Conservation (phyloP, 805 yeast genomes). For the Hyphopichia homilentoma region DNA sequence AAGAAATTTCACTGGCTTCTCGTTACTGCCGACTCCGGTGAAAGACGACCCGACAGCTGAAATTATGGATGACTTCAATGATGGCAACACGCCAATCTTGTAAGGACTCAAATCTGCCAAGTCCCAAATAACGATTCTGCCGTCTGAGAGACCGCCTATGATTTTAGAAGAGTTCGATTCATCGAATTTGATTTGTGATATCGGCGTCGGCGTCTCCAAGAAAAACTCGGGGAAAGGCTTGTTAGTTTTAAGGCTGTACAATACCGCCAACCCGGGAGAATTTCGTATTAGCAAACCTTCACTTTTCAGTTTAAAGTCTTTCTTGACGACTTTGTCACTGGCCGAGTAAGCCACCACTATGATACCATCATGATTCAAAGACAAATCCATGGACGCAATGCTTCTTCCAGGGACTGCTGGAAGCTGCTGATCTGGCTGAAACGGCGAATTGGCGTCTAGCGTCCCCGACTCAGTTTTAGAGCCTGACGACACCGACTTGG, state of each 20-base stretch:
- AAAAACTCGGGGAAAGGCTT: slow-evolving; percentile 32
- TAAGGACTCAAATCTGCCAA: slow-evolving; percentile 11
- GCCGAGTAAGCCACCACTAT: slow-evolving; percentile 16
- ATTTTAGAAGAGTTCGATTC: slow-evolving; percentile 33
- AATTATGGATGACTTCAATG: slow-evolving; percentile 17
- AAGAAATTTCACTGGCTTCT: neutral
- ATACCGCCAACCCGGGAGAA: slow-evolving; percentile 22
- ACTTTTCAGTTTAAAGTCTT: neutral
- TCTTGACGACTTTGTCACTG: neutral
- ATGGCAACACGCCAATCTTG: slow-evolving; percentile 17
- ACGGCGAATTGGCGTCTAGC: slow-evolving; percentile 1
- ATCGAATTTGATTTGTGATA: slow-evolving; percentile 40
- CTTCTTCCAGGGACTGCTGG: slow-evolving; percentile 2
- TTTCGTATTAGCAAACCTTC: slow-evolving; percentile 1
- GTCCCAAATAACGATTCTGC: slow-evolving; percentile 52
- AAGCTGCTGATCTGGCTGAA: slow-evolving; percentile 1
- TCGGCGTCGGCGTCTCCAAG: slow-evolving; percentile 37
- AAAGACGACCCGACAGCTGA: slow-evolving; percentile 7
- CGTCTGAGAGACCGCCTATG: slow-evolving; percentile 48
- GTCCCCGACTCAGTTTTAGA: neutral
- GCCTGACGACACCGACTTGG: neutral
- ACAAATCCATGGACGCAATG: slow-evolving; percentile 29
- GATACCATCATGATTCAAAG: slow-evolving; percentile 28
- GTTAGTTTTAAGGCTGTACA: slow-evolving; percentile 28
- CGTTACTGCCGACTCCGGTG: neutral